These are phyloP conservation scores for Fusarium domesticum DNA, from an alignment of 2,329 filamentous ascomycete genomes.

Conservation along the genomic window DNA sequence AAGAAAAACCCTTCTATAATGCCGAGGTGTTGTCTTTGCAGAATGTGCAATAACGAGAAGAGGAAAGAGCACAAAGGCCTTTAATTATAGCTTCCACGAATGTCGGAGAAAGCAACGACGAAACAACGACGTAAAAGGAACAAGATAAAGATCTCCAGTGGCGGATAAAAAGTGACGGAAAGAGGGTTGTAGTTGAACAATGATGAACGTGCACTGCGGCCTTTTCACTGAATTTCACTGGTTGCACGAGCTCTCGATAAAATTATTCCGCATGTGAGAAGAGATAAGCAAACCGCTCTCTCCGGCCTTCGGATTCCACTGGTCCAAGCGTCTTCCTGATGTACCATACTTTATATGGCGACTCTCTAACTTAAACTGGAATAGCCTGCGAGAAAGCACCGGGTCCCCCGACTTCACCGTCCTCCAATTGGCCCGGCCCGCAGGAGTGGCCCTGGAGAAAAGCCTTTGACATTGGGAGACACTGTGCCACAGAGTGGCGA, in stretches of 20 bases:
- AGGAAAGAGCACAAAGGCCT: conserved; percentile 5
- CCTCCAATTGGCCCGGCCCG: conserved; percentile 27
- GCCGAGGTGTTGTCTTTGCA: conserved; percentile 5
- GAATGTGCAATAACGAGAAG: conserved; percentile 1
- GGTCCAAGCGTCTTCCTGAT: conserved; percentile 18
- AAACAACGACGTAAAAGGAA: conserved; percentile 9
- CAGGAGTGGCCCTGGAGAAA: conserved; percentile 16
- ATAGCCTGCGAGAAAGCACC: conserved; percentile 30
- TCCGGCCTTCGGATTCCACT: conserved; percentile 26
- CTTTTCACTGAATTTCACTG: conserved; percentile 20
- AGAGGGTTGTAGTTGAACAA: conserved; percentile 16
- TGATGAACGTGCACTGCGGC: conserved; percentile 18
- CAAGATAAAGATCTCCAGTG: conserved; percentile 15
- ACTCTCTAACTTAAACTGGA: conserved; percentile 4
- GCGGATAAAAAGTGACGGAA: conserved; percentile 15
- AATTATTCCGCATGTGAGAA: conserved; percentile 29
- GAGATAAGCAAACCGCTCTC: conserved; percentile 25
- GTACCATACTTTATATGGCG: conserved; percentile 12
- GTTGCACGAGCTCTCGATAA: conserved; percentile 17
- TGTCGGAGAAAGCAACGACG: not conserved
- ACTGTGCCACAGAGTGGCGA: conserved; percentile 30
- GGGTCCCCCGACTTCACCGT: conserved; percentile 20
- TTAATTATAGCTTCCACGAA: conserved; percentile 13
- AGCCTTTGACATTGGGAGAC: no score
- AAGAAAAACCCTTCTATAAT: not conserved